A percentile compares a stretch with the other conserved stretches of the same genome.
phyloP scores from a whole-genome alignment of 805 yeast species.

The Myxozyma lipomycoides region DNA sequence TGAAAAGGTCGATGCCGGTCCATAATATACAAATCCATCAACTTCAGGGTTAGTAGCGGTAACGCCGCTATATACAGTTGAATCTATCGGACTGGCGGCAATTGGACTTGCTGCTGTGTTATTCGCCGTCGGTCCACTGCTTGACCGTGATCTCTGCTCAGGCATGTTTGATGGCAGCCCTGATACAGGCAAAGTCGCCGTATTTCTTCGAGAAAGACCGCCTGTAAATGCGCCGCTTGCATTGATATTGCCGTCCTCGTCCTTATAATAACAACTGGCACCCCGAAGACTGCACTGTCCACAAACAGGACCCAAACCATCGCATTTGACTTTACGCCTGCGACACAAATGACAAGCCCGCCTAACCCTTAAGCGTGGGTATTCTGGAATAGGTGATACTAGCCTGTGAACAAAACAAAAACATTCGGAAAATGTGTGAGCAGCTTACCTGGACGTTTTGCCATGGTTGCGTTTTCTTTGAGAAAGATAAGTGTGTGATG shows the following conservation, averaged over 20 bases:
- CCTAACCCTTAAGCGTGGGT: conserved; percentile 26
- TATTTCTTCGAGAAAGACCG: background rate
- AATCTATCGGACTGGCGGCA: conserved; percentile 15
- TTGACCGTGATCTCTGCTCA: too few species aligned
- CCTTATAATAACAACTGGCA: conserved; percentile 24
- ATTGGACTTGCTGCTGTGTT: background rate
- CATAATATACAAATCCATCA: conserved; percentile 26
- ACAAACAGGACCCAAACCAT: conserved; percentile 22
- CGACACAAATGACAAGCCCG: conserved; percentile 28
- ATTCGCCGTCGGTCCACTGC: background rate
- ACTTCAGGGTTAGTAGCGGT: conserved; percentile 17
- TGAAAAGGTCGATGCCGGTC: conserved; percentile 27
- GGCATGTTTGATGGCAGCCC: too few species aligned
- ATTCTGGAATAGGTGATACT: conserved; percentile 28
- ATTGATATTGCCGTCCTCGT: conserved; percentile 7
- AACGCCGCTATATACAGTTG: conserved; percentile 19
- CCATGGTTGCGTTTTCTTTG: too few species aligned
- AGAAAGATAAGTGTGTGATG: too few species aligned
- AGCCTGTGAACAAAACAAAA: background rate
- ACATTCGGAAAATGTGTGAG: background rate
- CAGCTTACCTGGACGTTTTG: background rate
- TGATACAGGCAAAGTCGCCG: background rate
- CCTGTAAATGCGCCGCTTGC: background rate
- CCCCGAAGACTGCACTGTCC: conserved; percentile 25
- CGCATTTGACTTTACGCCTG: conserved; percentile 27